Conservation (phyloP, 2,329 filamentous ascomycete genomes). For the Fusarium sp. region DNA sequence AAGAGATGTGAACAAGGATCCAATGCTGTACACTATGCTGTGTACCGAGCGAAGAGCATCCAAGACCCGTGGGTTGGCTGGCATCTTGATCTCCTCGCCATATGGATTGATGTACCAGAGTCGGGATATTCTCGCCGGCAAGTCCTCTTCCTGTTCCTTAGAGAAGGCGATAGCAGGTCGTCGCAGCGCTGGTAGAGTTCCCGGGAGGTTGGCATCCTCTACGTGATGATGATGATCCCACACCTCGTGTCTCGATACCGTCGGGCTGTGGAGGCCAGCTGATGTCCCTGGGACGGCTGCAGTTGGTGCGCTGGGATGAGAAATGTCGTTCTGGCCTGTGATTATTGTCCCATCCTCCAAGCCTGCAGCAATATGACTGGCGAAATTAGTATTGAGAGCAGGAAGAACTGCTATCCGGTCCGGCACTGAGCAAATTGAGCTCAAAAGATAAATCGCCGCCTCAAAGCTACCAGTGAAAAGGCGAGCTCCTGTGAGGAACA, state of each 20-base stretch:
- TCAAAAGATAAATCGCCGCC: conserved; percentile 89
- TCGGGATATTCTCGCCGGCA: conserved; percentile 80
- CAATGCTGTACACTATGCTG: conserved; percentile 89
- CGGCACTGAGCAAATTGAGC: conserved; percentile 86
- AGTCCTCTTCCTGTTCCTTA: conserved; percentile 79
- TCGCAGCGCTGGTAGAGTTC: conserved; percentile 81
- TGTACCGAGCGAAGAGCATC: conserved; percentile 72
- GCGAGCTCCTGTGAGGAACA: conserved; percentile 85
- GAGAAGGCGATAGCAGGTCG: conserved; percentile 85
- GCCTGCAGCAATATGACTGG: conserved; percentile 90
- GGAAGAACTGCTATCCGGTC: conserved; percentile 82
- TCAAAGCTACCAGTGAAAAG: conserved; percentile 95
- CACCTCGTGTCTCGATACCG: conserved; percentile 55
- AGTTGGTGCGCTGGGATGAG: conserved; percentile 79
- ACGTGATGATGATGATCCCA: conserved; percentile 70
- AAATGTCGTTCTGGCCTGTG: conserved; percentile 92
- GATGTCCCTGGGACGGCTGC: conserved; percentile 47
- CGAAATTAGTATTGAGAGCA: conserved; percentile 94
- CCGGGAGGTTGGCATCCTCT: conserved; percentile 84
- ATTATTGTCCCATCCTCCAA: conserved; percentile 81
- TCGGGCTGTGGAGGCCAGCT: conserved; percentile 44
- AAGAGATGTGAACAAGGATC: conserved; percentile 91
- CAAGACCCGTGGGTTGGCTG: conserved; percentile 83
- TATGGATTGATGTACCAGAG: conserved; percentile 99
- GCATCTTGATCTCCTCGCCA: conserved; percentile 91